Base-by-base conservation (phyloP, 768 basidiomycete genomes). In the Podaxis pistillaris region DNA sequence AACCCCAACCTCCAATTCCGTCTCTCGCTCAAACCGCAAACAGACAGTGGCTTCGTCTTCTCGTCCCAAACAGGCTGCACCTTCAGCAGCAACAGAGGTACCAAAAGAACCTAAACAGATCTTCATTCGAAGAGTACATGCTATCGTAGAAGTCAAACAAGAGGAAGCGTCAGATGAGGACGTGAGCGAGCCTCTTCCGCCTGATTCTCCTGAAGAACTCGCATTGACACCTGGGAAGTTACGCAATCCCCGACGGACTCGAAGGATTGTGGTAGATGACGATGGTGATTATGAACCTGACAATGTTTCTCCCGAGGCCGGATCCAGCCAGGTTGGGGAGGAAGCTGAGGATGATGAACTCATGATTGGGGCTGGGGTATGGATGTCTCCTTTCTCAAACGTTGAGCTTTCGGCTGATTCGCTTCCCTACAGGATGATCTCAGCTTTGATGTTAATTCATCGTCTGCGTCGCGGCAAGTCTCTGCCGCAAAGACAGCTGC, bases 111-210 rank as follows among this genome's bases (percentile, higher is more conserved):
- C 63, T 19, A 60, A 26, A 64, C 71, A 36, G 8, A 78, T 76
- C 0, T 70, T 91, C 15, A 78, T 91, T 46, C 83, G 89, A 22
- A 84, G 86, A 37, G 89, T 91, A 7, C 83, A 85, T 22, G 86
- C 89, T 5, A 78, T 90, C 19, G 75, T 90, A 1, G 77, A 81
- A 37, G 83, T 90, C 40, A 90, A 91, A 67, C 81, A 81, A 60
- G 88, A 90, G 71, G 85, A 84, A 2, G 68, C 66, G 4, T 76
- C 79, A 3, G 75, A 75, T n/a, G 79, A 79, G 5, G 74, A 72
- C 7, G 17, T 57, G 2, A 50, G 22, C 28, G 37, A 55, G 19
- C 53, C 58, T 4, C 38, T 57, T 24, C 52, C 47, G 8, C 58
- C 65, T 30, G 56, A 67, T 26, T 52, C 66, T 17, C 59, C 63